Evolutionary conservation across 345 rosid genomes (phyloP), one percentile per base, ranked within the genome.

Genomic region (Erysimum cheiranthoides): DNA sequence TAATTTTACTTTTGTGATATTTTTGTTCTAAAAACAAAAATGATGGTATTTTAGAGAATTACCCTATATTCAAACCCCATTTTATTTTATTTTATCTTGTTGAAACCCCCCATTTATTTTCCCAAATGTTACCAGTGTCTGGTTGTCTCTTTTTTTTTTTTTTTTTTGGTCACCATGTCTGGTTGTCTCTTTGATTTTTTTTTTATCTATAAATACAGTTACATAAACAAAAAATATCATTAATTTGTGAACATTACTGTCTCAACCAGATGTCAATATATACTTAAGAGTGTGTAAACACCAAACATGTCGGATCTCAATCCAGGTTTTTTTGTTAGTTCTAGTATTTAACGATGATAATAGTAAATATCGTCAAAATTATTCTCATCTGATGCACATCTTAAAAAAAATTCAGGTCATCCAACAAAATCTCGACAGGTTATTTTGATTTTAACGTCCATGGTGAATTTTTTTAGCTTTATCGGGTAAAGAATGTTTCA

Each of bases 401-500:
- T 18, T 46, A 34, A 34, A 27, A 60, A 60, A 49, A 60, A n/a
- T n/a, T 42, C 21, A 36, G 36, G 17, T 12, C 62, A 39, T 38
- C 79, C 53, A 75, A 68, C 54, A 32, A 50, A 68, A 52, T 12
- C 0, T 50, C 21, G 42, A 40, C 38, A 46, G 21, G 31, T 70
- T 67, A 35, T 36, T 31, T 39, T 60, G 36, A 32, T 61, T 58
- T 60, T 10, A 61, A n/a, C 50, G 30, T 54, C 27, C 42, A 17
- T 17, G 13, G 66, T 62, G 28, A 42, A 31, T 31, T n/a, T 7
- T 17, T 7, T 17, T 53, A 70, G n/a, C 65, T 62, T 69, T 47
- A 52, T 43, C 16, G 46, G 31, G 30, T 40, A 61, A 30, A 59
- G 10, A 49, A 59, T 38, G n/a, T 43, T 68, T 68, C 31, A 60